These are phyloP conservation scores for Alternaria panax DNA, from an alignment of 2,329 filamentous ascomycete genomes.

Conservation along the genomic window DNA sequence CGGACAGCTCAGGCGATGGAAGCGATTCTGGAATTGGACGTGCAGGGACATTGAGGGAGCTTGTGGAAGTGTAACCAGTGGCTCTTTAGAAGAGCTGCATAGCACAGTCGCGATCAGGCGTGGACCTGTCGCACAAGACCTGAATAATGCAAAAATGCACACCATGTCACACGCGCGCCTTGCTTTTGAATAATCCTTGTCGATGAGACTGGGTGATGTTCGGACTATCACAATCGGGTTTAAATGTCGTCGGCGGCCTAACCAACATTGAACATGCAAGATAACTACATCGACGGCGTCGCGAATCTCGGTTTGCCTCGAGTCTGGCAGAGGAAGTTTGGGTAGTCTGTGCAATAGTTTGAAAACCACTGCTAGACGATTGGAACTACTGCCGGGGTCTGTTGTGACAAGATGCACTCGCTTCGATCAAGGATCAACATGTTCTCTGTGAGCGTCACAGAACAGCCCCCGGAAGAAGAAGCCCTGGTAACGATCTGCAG, in stretches of 20 bases:
- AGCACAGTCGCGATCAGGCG: neutral
- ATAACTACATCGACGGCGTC: neutral
- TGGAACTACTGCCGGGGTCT: neutral
- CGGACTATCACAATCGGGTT: conserved; percentile 1
- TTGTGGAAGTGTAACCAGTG: neutral
- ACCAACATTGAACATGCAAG: conserved; percentile 5
- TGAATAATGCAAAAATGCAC: conserved; percentile 5
- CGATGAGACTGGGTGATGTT: conserved; percentile 4
- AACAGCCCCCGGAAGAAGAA: conserved; percentile 8
- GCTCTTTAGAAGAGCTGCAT: neutral
- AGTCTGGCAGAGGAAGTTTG: neutral
- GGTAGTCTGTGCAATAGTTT: neutral
- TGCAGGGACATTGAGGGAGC: neutral
- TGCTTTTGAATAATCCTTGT: conserved; percentile 5
- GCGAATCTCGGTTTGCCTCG: neutral
- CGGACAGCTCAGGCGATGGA: neutral
- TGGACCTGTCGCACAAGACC: conserved; percentile 1
- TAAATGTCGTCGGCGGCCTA: neutral
- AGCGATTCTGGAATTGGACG: neutral
- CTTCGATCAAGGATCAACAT: neutral
- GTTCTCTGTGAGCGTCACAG: neutral
- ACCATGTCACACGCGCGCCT: conserved; percentile 2
- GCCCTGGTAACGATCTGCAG: conserved; percentile 14
- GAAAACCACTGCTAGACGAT: neutral
- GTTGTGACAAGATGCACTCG: neutral